These are phyloP conservation scores for Darksidea phi DNA, from an alignment of 495 filamentous ascomycete genomes.

Conservation along the genomic window DNA sequence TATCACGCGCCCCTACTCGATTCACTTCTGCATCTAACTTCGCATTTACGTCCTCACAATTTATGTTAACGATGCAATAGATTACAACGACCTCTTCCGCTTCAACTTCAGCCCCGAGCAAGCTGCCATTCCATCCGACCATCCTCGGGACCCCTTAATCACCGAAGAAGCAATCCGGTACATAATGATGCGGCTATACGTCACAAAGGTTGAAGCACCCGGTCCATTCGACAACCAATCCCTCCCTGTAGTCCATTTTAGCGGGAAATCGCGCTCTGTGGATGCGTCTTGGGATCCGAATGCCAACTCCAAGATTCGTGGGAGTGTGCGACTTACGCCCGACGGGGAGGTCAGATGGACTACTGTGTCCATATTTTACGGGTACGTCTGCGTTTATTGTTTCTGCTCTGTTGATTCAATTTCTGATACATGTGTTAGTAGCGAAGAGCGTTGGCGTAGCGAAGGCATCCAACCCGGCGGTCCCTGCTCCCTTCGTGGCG, in stretches of 20 bases:
- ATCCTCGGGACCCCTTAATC: constrained; percentile 52
- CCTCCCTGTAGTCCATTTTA: constrained; percentile 59
- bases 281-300: constrained; percentile 60
- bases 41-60: neutral
- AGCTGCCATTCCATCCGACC: constrained; percentile 35
- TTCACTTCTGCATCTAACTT: neutral
- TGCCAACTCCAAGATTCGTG: constrained; percentile 54
- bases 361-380: constrained; percentile 59
- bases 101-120: constrained; percentile 53
- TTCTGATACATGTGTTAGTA: constrained; percentile 14
- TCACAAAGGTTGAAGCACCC: constrained; percentile 53
- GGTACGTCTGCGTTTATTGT: constrained; percentile 18
- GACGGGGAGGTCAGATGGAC: constrained; percentile 69
- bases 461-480: constrained; percentile 68
- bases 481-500: constrained; percentile 54
- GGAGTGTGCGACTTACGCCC: constrained; percentile 60
- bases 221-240: constrained; percentile 51
- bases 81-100: constrained; percentile 61
- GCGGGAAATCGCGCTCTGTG: constrained; percentile 54
- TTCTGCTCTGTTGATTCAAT: neutral
- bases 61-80: constrained; percentile 39
- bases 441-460: constrained; percentile 61
- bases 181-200: constrained; percentile 61
- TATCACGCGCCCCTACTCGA: neutral
- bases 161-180: constrained; percentile 60